Base-by-base conservation (phyloP, 2,329 filamentous ascomycete genomes). In the Emericellopsis atlantica region DNA sequence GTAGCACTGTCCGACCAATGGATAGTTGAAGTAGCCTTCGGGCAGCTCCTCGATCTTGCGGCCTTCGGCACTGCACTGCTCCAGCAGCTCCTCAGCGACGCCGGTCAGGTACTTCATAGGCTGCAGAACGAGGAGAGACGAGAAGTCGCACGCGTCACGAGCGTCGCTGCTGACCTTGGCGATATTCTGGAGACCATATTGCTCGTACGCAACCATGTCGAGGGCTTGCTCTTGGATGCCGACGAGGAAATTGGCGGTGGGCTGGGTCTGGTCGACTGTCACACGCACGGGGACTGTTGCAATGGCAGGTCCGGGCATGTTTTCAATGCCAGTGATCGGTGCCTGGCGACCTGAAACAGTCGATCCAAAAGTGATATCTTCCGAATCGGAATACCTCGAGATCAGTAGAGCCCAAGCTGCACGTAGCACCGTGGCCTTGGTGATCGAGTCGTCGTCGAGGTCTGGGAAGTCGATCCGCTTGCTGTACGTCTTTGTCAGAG, bases 261-360 rank as follows among this genome's bases (percentile, higher is more conserved):
- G 41, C 23, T 41, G 37, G 21, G 39, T 36, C 12, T 14, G 18
- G 16, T 42, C 40, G 4, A 46, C 10, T 2, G 39, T 18, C 5
- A 47, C 33, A 3, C 45, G 38, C 14, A 48, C 33, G 6, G 47
- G 47, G 4, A 51, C 36, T 6, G 48, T 49, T n/a, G 46, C 43
- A 11, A 54, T 45, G 18, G 43, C 39, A 16, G 50, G 50, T 5
- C 48, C 51, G 1, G 41, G 36, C 24, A 51, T 51, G 24, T 42
- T 41, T 11, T 44, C 45, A 12, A 54, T 42, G 21, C 50, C 51
- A 10, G 41, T 22, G 22, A 55, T 46, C 2, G 45, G 42, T 2
- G 45, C 45, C 23, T 53, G 40, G 11, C 51, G 45, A 5, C 51
- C 51, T 1, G 46, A 50, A 12, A 51, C 32, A 6, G 46, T 43